Evolutionary conservation across 805 yeast genomes (phyloP).

Genomic region (Barnettozyma sp.): DNA sequence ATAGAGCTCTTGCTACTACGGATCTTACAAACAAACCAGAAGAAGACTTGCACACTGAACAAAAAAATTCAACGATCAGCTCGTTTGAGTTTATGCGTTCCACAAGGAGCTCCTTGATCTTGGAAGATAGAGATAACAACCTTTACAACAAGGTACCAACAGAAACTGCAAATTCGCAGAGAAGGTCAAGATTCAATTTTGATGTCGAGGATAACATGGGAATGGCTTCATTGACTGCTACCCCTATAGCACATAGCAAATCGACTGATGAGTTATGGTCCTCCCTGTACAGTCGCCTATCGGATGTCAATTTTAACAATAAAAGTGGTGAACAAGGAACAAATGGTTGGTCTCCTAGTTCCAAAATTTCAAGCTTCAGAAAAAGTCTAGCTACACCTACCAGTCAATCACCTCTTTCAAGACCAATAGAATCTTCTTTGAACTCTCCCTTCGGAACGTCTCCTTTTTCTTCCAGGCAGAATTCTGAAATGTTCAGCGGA

Average conservation of each 20-base stretch:
- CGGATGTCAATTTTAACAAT: slow-evolving; percentile 1
- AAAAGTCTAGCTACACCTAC: slow-evolving; percentile 15
- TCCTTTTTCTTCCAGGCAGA: slow-evolving; percentile 11
- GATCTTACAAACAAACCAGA: too few relatives aligned
- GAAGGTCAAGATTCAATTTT: slow-evolving; percentile 8
- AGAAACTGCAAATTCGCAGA: slow-evolving; percentile 6
- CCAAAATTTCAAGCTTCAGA: slow-evolving; percentile 24
- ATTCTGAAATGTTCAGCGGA: slow-evolving; percentile 9
- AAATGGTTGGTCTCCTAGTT: slow-evolving; percentile 19
- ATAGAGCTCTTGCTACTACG: too few relatives aligned
- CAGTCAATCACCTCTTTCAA: slow-evolving; percentile 21
- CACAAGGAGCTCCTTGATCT: slow-evolving; percentile 1
- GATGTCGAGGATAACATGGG: slow-evolving; percentile 1
- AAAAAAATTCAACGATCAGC: too few relatives aligned
- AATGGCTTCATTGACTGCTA: neutral
- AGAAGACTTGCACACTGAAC: too few relatives aligned
- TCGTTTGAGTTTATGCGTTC: too few relatives aligned
- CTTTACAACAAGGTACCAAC: slow-evolving; percentile 2
- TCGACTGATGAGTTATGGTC: slow-evolving; percentile 5
- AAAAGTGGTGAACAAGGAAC: neutral
- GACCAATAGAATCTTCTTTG: slow-evolving; percentile 13
- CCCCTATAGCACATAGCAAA: neutral
- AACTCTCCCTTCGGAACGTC: slow-evolving; percentile 7
- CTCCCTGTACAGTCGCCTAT: slow-evolving; percentile 8
- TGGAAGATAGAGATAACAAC: slow-evolving; percentile 7